These are phyloP conservation scores for Cordyceps javanica DNA, from an alignment of 2,329 filamentous ascomycete genomes.

Conservation along the genomic window DNA sequence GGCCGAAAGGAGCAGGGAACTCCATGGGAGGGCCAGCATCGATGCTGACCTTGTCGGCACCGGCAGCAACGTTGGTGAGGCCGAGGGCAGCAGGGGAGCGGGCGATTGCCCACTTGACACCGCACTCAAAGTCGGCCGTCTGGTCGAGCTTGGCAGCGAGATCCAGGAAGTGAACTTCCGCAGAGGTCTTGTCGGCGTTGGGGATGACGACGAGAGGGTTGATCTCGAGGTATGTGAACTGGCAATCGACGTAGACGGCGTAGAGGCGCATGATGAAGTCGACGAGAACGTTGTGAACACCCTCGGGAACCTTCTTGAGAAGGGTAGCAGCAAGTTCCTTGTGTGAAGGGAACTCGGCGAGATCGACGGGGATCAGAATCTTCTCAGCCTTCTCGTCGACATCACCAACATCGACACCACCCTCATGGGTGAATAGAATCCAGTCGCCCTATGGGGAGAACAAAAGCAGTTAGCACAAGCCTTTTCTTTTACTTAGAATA, in stretches of 20 bases:
- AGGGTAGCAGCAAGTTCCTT: constrained; percentile 80
- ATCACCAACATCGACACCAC: constrained; percentile 98
- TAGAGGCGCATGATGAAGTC: constrained; percentile 99
- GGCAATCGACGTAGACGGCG: constrained; percentile 98
- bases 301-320: constrained; percentile 88
- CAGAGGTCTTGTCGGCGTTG: constrained; percentile 85
- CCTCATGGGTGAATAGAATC: constrained; percentile 99
- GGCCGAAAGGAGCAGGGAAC: constrained; percentile 97
- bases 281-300: constrained; percentile 94
- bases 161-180: constrained; percentile 95
- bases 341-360: constrained; percentile 91
- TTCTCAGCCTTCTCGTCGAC: constrained; percentile 99
- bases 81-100: constrained; percentile 85
- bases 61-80: constrained; percentile 59
- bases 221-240: constrained; percentile 99
- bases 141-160: constrained; percentile 98
- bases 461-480: constrained; percentile 30
- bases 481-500: neutral
- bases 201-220: constrained; percentile 98
- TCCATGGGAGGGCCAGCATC: constrained; percentile 97
- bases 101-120: constrained; percentile 97
- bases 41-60: constrained; percentile 75
- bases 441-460: constrained; percentile 72
- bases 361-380: constrained; percentile 93
- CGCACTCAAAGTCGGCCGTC: constrained; percentile 98